Evolutionary conservation across 257 asterid genomes (phyloP), one percentile per base, ranked within the genome.

Genomic region (Penstemon eatonii): DNA sequence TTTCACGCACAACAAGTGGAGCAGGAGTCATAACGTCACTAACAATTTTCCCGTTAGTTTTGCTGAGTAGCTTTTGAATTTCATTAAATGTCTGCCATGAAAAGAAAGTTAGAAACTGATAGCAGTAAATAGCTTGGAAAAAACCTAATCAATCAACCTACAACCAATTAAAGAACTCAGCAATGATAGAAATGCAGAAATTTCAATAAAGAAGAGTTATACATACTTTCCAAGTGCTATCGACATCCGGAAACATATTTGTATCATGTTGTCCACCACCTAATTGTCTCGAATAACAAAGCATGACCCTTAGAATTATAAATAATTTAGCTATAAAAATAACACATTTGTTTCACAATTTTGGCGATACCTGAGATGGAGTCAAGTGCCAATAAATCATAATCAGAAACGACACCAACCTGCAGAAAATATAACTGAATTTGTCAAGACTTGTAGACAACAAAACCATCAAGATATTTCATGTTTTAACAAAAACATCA

Each of bases 141-240:
- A 37, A 56, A 44, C 38, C 49, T 44, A 18, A 56, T 68, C 55
- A 40, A 64, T 63, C 56, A 70, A 73, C 74, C 33, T 4, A 15
- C 18, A 15, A 15, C 18, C 18, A 15, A 15, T 15, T 15, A 15
- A 15, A 15, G 18, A 15, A 15, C 18, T 15, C 18, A 25, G 33
- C 33, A 25, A 25, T 25, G 33, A 25, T 25, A 25, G 33, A 25
- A 25, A 25, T 25, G 33, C 33, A 25, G 2, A 25, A 25, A 25
- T 25, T 25, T 25, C 33, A 25, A 25, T 25, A 25, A 25, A 25
- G 33, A 60, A 61, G 54, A 41, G 37, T 51, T 51, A 72, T 76
- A 76, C 87, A 51, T 75, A 83, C 88, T 70, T 85, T 92, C 96
- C 98, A 92, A 72, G 91, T 73, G 83, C 98, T 89, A 74, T 84